Percentiles rank a stretch among this genome's conserved stretches.
phyloP scores from a whole-genome alignment of 2,329 filamentous ascomycete genomes.

The Fragosphaeria purpurea region DNA sequence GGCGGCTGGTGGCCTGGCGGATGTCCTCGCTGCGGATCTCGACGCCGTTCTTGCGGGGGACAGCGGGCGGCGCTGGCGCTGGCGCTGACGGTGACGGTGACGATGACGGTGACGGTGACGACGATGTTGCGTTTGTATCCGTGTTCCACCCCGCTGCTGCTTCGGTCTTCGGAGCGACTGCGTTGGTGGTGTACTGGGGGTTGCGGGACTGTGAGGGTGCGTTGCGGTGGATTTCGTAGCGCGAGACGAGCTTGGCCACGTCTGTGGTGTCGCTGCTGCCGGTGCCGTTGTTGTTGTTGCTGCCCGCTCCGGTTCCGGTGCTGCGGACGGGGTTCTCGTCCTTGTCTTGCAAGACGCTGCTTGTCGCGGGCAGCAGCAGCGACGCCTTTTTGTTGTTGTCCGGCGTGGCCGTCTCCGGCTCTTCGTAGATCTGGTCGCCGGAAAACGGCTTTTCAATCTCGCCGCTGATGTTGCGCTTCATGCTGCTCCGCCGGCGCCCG shows the following conservation, averaged over 20 bases:
- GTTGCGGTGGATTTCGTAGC: slow-evolving; percentile 67
- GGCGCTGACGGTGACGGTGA: too few relatives aligned
- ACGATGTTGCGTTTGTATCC: not conserved
- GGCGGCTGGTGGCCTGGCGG: slow-evolving; percentile 81
- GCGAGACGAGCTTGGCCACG: slow-evolving; percentile 29
- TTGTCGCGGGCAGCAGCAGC: not conserved
- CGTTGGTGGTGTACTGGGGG: slow-evolving; percentile 66
- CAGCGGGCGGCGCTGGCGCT: slow-evolving; percentile 23
- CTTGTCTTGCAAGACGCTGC: slow-evolving; percentile 37
- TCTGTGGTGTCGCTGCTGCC: slow-evolving; percentile 35
- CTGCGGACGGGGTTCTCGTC: slow-evolving; percentile 38
- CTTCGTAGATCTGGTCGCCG: slow-evolving; percentile 80
- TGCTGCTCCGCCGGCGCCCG: slow-evolving; percentile 50
- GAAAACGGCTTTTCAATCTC: slow-evolving; percentile 59
- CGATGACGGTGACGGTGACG: too few relatives aligned
- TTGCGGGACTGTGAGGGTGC: slow-evolving; percentile 75
- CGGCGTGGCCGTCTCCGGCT: slow-evolving; percentile 49
- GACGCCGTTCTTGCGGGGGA: slow-evolving; percentile 62
- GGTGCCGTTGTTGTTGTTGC: slow-evolving; percentile 36
- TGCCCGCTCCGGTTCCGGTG: too few relatives aligned
- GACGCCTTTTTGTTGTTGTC: slow-evolving; percentile 8
- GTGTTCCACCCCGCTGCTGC: not conserved
- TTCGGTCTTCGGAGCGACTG: slow-evolving; percentile 15
- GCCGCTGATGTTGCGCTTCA: slow-evolving; percentile 61
- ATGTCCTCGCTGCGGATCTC: slow-evolving; percentile 85